Evolutionary conservation across 2,329 filamentous ascomycete genomes (phyloP), one percentile per base, ranked within the genome.

Genomic region (Akanthomyces lecanii): DNA sequence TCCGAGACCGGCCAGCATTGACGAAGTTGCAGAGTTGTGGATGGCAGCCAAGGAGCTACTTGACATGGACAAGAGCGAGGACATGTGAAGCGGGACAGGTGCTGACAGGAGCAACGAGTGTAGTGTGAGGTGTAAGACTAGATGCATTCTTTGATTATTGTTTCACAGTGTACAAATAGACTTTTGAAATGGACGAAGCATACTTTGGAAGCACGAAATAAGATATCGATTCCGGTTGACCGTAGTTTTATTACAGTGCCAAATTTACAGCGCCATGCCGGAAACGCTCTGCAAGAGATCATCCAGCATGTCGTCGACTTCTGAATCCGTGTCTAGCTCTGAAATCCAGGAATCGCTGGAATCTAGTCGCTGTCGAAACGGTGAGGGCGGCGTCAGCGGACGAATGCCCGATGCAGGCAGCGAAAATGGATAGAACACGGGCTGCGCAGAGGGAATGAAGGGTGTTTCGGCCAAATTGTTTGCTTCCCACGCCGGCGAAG

Each of bases 21-120:
- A 45, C 42, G 63, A 57, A 18, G 65, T 67, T 56, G 38, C 67
- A 62, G 12, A 73, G 62, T 56, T 73, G 67, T 33, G 66, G 12
- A 62, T 63, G 25, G 50, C 71, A 3, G 63, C 69, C n/a, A 73
- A 65, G 54, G 65, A 67, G 1, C 71, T 71, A 7, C 71, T 73
- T 7, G 68, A 66, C 21, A 54, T 51, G 63, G 59, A 58, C 21
- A 28, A 11, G 25, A n/a, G 21, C 12, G 21, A 42, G 11, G 51
- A 64, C n/a, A 21, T 10, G n/a, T 53, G 42, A 59, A 5, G 30
- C 21, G n/a, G 23, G 6, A n/a, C 5, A 5, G n/a, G 14, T 45
- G 28, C 50, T 45, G 28, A 23, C 4, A 21, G 16, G 36, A 45
- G 11, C 1, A 18, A 30, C 23, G 54, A 45, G 23, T 47, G 21